phyloP scores from a whole-genome alignment of 2,329 filamentous ascomycete genomes.

The Aspergillus cejpii region DNA sequence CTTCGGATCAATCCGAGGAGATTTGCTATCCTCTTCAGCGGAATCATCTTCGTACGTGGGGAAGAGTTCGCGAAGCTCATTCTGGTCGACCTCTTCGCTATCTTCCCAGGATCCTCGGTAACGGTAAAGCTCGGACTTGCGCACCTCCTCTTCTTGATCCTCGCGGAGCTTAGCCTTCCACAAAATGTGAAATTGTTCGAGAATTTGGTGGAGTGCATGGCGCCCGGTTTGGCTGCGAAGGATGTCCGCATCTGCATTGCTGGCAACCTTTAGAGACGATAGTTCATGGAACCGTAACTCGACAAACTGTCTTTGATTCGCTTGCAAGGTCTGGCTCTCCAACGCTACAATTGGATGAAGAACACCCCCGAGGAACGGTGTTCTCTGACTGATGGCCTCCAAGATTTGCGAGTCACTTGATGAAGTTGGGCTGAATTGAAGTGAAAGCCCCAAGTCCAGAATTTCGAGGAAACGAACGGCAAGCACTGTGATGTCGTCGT shows the following conservation, averaged over 20 bases:
- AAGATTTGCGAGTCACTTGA: conserved; percentile 19
- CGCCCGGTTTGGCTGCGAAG: conserved; percentile 42
- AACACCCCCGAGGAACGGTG: conserved; percentile 36
- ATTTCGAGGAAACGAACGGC: conserved; percentile 73
- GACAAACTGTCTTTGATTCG: conserved; percentile 22
- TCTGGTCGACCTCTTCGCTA: conserved; percentile 64
- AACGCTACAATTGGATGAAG: conserved; percentile 18
- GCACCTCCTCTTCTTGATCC: conserved; percentile 68
- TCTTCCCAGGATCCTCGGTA: conserved; percentile 74
- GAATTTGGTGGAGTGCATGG: conserved; percentile 56
- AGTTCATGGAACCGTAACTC: conserved; percentile 36
- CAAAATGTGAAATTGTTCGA: conserved; percentile 67
- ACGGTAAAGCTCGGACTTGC: conserved; percentile 70
- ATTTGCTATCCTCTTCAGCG: conserved; percentile 30
- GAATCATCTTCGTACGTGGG: conserved; percentile 62
- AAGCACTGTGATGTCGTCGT: conserved; percentile 77
- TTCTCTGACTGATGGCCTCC: conserved; percentile 29
- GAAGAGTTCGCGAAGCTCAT: conserved; percentile 74
- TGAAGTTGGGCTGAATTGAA: conserved; percentile 40
- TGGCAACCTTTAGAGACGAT: conserved; percentile 30
- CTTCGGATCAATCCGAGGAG: conserved; percentile 40
- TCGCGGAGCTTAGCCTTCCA: conserved; percentile 72
- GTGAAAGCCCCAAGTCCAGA: conserved; percentile 65
- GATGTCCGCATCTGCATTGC: conserved; percentile 30
- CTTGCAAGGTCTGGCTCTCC: conserved; percentile 1